These are phyloP conservation scores for Patellifolia procumbens DNA, from an alignment of 179 eudicot genomes.

Conservation along the genomic window DNA sequence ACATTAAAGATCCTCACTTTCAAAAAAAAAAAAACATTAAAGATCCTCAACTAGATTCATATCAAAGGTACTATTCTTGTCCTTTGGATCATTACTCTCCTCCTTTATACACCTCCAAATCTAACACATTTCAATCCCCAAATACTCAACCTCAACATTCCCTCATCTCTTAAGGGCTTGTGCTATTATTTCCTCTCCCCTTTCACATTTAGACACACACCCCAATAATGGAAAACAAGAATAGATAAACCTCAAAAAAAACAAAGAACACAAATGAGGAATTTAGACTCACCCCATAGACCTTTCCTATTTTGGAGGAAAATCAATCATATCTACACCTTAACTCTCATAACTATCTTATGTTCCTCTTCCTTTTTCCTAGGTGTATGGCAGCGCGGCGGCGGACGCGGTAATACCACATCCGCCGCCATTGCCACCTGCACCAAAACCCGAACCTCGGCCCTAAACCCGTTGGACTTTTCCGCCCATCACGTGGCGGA, in stretches of 20 bases:
- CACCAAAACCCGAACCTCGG: background rate
- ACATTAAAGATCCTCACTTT: too few species aligned
- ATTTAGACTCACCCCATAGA: background rate
- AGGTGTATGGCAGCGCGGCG: constrained; percentile 43
- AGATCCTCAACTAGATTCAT: too few species aligned
- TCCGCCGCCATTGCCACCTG: constrained; percentile 7
- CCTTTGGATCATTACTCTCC: too few species aligned
- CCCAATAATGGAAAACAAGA: background rate
- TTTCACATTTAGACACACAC: background rate
- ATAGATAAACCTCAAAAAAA: too few species aligned
- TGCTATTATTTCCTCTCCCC: background rate
- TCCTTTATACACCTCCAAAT: too few species aligned
- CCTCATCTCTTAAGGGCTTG: too few species aligned
- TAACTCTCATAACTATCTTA: constrained; percentile 34
- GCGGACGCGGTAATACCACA: constrained; percentile 13
- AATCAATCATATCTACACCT: constrained; percentile 1
- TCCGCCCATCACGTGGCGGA: constrained; percentile 43
- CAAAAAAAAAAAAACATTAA: too few species aligned
- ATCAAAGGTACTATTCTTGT: too few species aligned
- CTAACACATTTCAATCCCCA: too few species aligned
- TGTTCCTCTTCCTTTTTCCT: constrained; percentile 49
- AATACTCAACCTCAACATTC: too few species aligned
- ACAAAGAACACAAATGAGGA: background rate
- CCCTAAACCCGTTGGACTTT: constrained; percentile 34
- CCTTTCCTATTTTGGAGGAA: background rate